Evolutionary conservation across 352 stramenopile genomes (phyloP), one percentile per base, ranked within the genome.

Genomic region (Globisporangium solare): DNA sequence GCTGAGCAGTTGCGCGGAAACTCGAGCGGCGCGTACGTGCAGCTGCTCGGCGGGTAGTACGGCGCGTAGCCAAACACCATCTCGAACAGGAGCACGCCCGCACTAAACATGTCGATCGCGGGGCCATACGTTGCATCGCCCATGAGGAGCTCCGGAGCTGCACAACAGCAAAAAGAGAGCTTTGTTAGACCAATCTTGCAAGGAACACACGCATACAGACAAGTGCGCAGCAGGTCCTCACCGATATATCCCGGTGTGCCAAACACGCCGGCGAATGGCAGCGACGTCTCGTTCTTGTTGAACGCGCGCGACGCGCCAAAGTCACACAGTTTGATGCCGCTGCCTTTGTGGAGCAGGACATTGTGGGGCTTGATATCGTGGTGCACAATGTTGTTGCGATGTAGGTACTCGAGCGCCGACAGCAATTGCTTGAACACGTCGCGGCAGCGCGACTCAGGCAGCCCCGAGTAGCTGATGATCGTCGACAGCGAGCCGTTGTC

Each of bases 351-450:
- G 24, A 94, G 56, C 39, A 94, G 54, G 14, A 94, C 64, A 57
- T 94, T 94, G 56, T 86, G 68, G 4, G 88, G 88, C 61, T 97
- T 97, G 53, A 97, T 88, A 63, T 97, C 90, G 49, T 92, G 85
- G 64, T 97, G 90, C 14, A 97, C 73, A 51, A 97, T 92, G 66
- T 87, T 73, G 63, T 86, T 73, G 21, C 42, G 35, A 57, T 90
- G 80, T 37, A 90, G 61, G 39, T 90, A 90, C 45, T 83, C 74
- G 12, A 90, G 71, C 2, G 80, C 80, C 2, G 71, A 68, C 39
- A 90, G 59, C 27, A 90, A 45, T 56, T 90, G 76, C 11, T 47
- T 61, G n/a, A 88, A 88, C 21, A 87, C 58, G 2, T 76, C 58
- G 43, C 77, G 77, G 39, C 73, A 81, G 22, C 71, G 70, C 24